Evolutionary conservation across 306 rosid genomes (phyloP), one percentile per base, ranked within the genome.

Genomic region (Abrus pulchellus): DNA sequence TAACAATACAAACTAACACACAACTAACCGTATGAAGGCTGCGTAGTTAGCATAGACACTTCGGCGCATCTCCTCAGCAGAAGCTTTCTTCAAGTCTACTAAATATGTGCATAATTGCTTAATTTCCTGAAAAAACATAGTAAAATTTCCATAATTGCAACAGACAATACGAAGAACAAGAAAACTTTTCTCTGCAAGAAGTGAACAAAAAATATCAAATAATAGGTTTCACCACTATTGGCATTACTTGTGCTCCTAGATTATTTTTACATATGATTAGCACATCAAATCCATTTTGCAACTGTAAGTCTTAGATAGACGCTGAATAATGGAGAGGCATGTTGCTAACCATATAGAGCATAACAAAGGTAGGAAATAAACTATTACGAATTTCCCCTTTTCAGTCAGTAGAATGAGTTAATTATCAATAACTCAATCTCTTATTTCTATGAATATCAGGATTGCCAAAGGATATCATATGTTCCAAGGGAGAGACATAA

Each of bases 41-140:
- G 94, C 85, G 81, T 96, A 96, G 84, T 96, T 96, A 38, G 99
- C 99, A 88, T 93, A 96, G 82, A 96, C 99, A 83, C 99, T 96
- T 84, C 90, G 88, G 10, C 98, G 99, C 99, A 96, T 93, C 85
- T 96, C 99, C 81, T 96, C 99, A 6, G 99, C 98, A 52, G 99
- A 94, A 30, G 99, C 93, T 84, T 67, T 96, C 88, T 88, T 93
- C 83, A 96, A 87, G 82, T 96, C 97, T 79, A 91, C 84, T 54
- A 96, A 94, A 81, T 92, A 83, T 49, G 97, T 69, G 66, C 99
- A 91, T 81, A 96, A 90, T 76, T 96, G 99, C 82, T 91, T 96
- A 78, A 96, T 88, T 84, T 96, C 99, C 99, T 96, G 88, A 63
- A 77, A 47, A 53, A 55, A 57, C 28, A 12, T 44, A 67, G 53